Evolutionary conservation across 2,329 filamentous ascomycete species (phyloP).

Genomic region (Drechslerella dactyloides): DNA sequence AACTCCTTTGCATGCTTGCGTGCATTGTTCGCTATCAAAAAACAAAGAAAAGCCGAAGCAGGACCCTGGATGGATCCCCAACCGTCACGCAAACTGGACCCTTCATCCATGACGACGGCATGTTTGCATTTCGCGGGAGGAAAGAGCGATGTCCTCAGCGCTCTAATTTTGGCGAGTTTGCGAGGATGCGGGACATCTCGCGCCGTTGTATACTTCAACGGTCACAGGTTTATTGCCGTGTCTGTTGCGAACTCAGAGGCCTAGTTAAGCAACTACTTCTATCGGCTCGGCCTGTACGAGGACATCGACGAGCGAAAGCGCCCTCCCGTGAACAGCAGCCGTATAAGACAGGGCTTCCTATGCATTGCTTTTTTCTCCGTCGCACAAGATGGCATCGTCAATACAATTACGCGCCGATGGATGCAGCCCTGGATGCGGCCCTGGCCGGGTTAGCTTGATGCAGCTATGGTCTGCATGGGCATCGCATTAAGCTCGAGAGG

Average conservation of each 20-base stretch:
- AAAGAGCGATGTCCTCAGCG: not conserved
- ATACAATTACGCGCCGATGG: conserved; percentile 1
- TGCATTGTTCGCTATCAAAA: not conserved
- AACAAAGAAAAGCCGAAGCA: not conserved
- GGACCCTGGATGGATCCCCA: not conserved
- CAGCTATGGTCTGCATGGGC: not conserved
- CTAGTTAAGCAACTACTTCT: not conserved
- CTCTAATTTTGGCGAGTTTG: not conserved
- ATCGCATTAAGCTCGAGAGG: conserved; percentile 1
- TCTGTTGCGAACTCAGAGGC: not conserved
- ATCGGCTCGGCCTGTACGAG: not conserved
- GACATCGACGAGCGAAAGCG: not conserved
- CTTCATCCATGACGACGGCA: conserved; percentile 7
- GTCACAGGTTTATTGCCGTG: not conserved
- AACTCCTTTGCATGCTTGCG: not conserved
- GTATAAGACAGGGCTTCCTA: not conserved
- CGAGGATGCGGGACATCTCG: not conserved
- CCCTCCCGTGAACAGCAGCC: not conserved
- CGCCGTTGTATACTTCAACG: not conserved
- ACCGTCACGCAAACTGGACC: not conserved
- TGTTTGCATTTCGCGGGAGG: not conserved
- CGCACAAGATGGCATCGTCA: conserved; percentile 7
- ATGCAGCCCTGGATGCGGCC: not conserved
- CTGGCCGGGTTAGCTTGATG: not conserved
- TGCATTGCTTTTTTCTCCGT: not conserved